Conservation (phyloP, 1,284 basidiomycete genomes). For the Ganoderma lucidum region DNA sequence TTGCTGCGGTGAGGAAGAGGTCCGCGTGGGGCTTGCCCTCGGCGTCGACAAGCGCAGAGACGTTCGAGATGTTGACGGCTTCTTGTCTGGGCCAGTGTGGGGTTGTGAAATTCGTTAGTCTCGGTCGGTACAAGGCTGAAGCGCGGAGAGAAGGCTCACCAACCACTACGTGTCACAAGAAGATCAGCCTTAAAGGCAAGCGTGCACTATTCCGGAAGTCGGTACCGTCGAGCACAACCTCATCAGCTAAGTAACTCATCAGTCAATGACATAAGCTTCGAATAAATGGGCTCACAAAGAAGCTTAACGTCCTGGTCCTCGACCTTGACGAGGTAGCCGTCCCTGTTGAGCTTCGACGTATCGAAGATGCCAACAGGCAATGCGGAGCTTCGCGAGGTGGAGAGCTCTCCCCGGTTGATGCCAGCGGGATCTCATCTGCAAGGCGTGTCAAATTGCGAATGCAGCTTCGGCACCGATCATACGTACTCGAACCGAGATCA, state of each 20-base stretch:
- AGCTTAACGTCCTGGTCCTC: constrained; percentile 94
- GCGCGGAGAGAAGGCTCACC: constrained; percentile 62
- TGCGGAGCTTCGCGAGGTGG: constrained; percentile 88
- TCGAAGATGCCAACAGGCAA: constrained; percentile 89
- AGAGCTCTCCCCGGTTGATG: constrained; percentile 89
- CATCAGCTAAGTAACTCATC: constrained; percentile 68
- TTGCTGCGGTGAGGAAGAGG: constrained; percentile 96
- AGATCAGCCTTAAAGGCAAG: constrained; percentile 95
- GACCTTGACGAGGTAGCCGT: constrained; percentile 93
- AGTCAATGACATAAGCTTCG: background rate
- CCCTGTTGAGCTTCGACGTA: constrained; percentile 85
- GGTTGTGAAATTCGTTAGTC: constrained; percentile 4
- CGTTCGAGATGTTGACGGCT: constrained; percentile 97
- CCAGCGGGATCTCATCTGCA: constrained; percentile 88
- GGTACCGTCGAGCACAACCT: constrained; percentile 93
- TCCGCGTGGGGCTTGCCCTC: constrained; percentile 98
- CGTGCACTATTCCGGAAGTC: constrained; percentile 98
- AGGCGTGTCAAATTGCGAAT: constrained; percentile 21
- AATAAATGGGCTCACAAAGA: constrained; percentile 69
- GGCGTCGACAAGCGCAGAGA: constrained; percentile 86
- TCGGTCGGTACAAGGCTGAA: background rate
- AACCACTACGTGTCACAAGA: constrained; percentile 97
- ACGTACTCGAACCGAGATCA: constrained; percentile 93
- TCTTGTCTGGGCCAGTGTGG: constrained; percentile 81
- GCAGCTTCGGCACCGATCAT: background rate